Conservation (phyloP, 1,284 basidiomycete genomes). For the Cerioporus squamosus region DNA sequence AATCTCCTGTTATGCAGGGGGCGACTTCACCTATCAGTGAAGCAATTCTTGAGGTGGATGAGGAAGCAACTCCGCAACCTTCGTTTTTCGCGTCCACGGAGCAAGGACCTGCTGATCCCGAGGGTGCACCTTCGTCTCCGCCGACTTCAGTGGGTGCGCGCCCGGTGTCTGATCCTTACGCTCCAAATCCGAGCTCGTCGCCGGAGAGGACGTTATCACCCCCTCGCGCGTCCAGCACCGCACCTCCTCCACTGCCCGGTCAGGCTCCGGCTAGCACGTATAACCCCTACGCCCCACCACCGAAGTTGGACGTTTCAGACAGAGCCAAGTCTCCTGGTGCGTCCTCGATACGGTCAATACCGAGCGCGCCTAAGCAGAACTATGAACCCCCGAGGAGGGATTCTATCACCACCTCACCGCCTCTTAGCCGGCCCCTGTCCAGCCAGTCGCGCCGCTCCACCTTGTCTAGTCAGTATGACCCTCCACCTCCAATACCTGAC, state of each 20-base stretch:
- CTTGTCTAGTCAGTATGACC: slow-evolving; percentile 20
- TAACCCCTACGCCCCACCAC: slow-evolving; percentile 17
- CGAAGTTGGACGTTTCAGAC: slow-evolving; percentile 13
- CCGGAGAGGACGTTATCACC: slow-evolving; percentile 30
- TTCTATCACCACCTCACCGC: slow-evolving; percentile 4
- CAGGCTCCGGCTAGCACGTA: slow-evolving; percentile 10
- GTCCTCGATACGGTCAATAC: slow-evolving; percentile 28
- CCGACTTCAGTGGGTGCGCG: slow-evolving; percentile 6
- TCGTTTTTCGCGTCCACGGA: background rate
- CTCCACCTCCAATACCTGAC: slow-evolving; percentile 6
- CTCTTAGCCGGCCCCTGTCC: slow-evolving; percentile 16
- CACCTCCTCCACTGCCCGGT: background rate
- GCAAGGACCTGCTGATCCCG: background rate
- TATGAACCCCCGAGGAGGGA: slow-evolving; percentile 14
- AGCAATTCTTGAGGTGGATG: slow-evolving; percentile 4
- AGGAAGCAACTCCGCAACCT: slow-evolving; percentile 3
- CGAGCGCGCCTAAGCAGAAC: slow-evolving; percentile 11
- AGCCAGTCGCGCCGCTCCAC: slow-evolving; percentile 23
- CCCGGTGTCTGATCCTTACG: slow-evolving; percentile 3
- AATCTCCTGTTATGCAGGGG: background rate
- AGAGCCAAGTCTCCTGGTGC: slow-evolving; percentile 31
- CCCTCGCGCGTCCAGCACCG: slow-evolving; percentile 23
- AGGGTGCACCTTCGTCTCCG: slow-evolving; percentile 3
- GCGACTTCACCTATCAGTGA: background rate
- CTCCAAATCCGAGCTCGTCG: slow-evolving; percentile 21